Conservation (phyloP, 1,139 yeast genomes). For the Lodderomyces pseudojiufengensis region DNA sequence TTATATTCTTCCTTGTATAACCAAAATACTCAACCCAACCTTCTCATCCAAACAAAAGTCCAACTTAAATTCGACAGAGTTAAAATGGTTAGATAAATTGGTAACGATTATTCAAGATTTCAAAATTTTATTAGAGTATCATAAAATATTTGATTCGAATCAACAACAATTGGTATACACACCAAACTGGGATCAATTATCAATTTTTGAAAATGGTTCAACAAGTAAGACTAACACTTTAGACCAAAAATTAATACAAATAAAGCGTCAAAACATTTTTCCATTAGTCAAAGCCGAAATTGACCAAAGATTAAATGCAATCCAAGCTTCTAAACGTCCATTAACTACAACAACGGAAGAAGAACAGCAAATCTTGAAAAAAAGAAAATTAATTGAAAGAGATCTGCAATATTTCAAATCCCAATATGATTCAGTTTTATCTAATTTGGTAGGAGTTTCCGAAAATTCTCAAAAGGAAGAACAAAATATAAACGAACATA, state of each 20-base stretch:
- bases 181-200: slow-evolving; percentile 37
- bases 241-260: slow-evolving; percentile 24
- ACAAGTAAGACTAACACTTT: slow-evolving; percentile 17
- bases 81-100: slow-evolving; percentile 24
- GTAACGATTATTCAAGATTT: slow-evolving; percentile 26
- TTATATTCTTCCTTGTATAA: slow-evolving; percentile 44
- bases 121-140: slow-evolving; percentile 29
- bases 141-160: slow-evolving; percentile 34
- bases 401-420: background rate
- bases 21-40: slow-evolving; percentile 45
- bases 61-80: slow-evolving; percentile 23
- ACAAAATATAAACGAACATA: background rate
- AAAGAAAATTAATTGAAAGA: slow-evolving; percentile 11
- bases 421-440: background rate
- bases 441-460: background rate
- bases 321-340: slow-evolving; percentile 18
- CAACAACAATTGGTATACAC: slow-evolving; percentile 26
- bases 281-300: slow-evolving; percentile 41
- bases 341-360: slow-evolving; percentile 16
- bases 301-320: slow-evolving; percentile 17
- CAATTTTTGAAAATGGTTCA: slow-evolving; percentile 23
- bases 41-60: slow-evolving; percentile 26
- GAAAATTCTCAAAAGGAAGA: background rate
- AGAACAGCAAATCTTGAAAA: slow-evolving; percentile 9
- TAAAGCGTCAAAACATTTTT: slow-evolving; percentile 32